Conservation (phyloP, 805 yeast genomes). For the Hagleromyces aurorensis region DNA sequence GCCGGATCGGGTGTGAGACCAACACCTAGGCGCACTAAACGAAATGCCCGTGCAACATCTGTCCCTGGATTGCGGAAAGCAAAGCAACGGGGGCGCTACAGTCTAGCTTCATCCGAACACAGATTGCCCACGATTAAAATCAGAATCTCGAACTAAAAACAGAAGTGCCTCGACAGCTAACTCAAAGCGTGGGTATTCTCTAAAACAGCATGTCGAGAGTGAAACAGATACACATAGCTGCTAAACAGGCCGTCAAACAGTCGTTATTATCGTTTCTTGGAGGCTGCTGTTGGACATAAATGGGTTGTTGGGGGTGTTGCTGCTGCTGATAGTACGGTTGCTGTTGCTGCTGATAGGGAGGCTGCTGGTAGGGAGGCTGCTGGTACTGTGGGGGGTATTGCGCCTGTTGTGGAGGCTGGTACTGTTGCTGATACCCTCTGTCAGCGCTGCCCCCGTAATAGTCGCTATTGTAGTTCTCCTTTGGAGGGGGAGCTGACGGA, state of each 20-base stretch:
- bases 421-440: conserved; percentile 12
- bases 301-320: conserved; percentile 41
- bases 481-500: conserved; percentile 25
- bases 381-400: conserved; percentile 37
- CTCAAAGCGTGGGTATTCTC: too few relatives aligned
- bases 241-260: conserved; percentile 47
- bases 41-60: too few relatives aligned
- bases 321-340: conserved; percentile 34
- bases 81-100: too few relatives aligned
- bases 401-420: conserved; percentile 30
- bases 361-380: conserved; percentile 30
- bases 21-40: too few relatives aligned
- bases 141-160: too few relatives aligned
- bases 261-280: conserved; percentile 32
- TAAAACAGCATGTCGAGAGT: conserved; percentile 44
- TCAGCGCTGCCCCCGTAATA: conserved; percentile 7
- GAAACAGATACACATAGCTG: conserved; percentile 49
- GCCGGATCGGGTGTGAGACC: too few relatives aligned
- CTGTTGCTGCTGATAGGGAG: conserved; percentile 40
- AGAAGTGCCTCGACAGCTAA: too few relatives aligned
- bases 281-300: conserved; percentile 45
- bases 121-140: too few relatives aligned
- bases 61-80: too few relatives aligned
- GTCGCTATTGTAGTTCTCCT: conserved; percentile 6
- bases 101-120: too few relatives aligned